Evolutionary conservation across 2,329 filamentous ascomycete species (phyloP).

Genomic region (Fusarium zealandicum): DNA sequence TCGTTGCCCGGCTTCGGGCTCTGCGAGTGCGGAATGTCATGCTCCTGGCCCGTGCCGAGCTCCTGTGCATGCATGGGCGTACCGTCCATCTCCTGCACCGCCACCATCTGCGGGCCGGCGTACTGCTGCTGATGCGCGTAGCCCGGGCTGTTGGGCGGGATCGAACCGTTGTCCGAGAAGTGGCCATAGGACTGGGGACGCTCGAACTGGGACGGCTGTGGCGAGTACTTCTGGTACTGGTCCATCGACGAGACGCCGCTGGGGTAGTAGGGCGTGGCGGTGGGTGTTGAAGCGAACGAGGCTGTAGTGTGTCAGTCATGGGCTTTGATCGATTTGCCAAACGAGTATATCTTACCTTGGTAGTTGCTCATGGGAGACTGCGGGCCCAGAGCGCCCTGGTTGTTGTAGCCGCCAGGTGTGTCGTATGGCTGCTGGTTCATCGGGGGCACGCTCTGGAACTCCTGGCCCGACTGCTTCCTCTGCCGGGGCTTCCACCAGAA

Average conservation of each 20-base stretch:
- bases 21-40: slow-evolving; percentile 1
- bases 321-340: not conserved
- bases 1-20: slow-evolving; percentile 9
- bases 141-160: slow-evolving; percentile 9
- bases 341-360: slow-evolving; percentile 26
- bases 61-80: slow-evolving; percentile 27
- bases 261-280: slow-evolving; percentile 15
- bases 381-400: slow-evolving; percentile 5
- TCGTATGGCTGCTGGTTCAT: slow-evolving; percentile 14
- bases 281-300: slow-evolving; percentile 27
- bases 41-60: slow-evolving; percentile 31
- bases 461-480: slow-evolving; percentile 22
- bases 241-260: slow-evolving; percentile 29
- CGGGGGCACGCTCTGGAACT: slow-evolving; percentile 14
- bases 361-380: slow-evolving; percentile 36
- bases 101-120: slow-evolving; percentile 16
- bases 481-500: slow-evolving; percentile 37
- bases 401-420: slow-evolving; percentile 14
- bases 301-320: slow-evolving; percentile 23
- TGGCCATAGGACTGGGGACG: slow-evolving; percentile 24
- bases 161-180: slow-evolving; percentile 27
- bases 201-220: slow-evolving; percentile 24
- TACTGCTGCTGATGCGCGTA: slow-evolving; percentile 25
- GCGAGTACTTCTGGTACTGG: slow-evolving; percentile 31
- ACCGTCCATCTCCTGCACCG: slow-evolving; percentile 38